These are phyloP conservation scores for Leersia perrieri DNA, from an alignment of 176 grass and related monocot species.

Conservation along the genomic window DNA sequence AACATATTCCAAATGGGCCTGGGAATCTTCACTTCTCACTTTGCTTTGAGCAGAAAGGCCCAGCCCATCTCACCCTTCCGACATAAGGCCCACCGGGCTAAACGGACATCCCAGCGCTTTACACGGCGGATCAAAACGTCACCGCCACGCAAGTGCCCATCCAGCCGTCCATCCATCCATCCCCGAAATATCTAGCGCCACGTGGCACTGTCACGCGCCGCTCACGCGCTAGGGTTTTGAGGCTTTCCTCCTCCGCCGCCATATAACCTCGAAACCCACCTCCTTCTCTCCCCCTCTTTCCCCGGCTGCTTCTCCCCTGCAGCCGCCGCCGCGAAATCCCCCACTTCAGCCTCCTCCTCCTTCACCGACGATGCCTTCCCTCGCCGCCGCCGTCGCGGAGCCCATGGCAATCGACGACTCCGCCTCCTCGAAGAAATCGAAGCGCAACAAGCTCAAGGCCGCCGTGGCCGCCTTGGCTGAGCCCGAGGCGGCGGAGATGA, in stretches of 20 bases:
- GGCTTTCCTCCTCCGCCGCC: background rate
- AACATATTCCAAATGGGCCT: background rate
- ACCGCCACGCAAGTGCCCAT: background rate
- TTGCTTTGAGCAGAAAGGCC: background rate
- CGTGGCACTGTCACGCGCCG: constrained; percentile 4
- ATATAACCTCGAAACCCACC: constrained; percentile 17
- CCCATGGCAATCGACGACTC: constrained; percentile 58
- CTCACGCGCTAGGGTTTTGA: constrained; percentile 49
- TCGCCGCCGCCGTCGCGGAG: constrained; percentile 39
- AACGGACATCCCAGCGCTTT: background rate
- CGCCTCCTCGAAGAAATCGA: constrained; percentile 59
- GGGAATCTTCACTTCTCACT: background rate
- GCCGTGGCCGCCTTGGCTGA: constrained; percentile 22
- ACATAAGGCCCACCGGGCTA: too few relatives aligned
- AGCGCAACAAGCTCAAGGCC: constrained; percentile 62
- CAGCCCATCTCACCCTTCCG: too few relatives aligned
- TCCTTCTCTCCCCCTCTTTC: background rate
- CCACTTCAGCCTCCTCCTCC: background rate
- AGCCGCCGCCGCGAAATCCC: background rate
- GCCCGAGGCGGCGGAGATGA: background rate
- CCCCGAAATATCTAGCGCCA: constrained; percentile 23
- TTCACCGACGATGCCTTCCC: constrained; percentile 67
- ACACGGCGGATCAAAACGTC: constrained; percentile 8
- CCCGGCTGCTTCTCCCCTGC: constrained; percentile 35
- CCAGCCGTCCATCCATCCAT: background rate